phyloP scores from a whole-genome alignment of 148 eudicot species.

The Vaccinium macrocarpon region DNA sequence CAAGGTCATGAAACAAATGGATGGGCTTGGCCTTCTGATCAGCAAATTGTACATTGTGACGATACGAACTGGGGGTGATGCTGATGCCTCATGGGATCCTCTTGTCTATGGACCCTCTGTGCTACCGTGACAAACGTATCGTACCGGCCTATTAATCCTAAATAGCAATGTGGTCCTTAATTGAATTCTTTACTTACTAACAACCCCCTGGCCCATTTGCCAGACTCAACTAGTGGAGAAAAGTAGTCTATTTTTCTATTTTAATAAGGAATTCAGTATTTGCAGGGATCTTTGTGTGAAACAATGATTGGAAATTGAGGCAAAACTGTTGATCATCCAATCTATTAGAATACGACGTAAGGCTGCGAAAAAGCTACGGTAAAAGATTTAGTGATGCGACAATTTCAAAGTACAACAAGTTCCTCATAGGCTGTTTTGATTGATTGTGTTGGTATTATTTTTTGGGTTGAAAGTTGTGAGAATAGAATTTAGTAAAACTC shows the following conservation, averaged over 20 bases:
- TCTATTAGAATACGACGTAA: too few species aligned
- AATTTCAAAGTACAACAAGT: too few species aligned
- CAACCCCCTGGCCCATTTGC: neutral
- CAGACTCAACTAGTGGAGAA: neutral
- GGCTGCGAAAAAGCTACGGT: too few species aligned
- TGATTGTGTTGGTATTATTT: too few species aligned
- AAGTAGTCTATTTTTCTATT: neutral
- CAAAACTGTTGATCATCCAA: too few species aligned
- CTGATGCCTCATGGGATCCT: slow-evolving; percentile 15
- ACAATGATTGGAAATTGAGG: too few species aligned
- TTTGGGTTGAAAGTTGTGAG: too few species aligned
- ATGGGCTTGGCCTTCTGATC: slow-evolving; percentile 13
- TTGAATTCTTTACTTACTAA: neutral
- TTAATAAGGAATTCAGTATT: neutral
- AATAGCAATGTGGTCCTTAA: neutral
- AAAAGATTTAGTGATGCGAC: too few species aligned
- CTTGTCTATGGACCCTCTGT: slow-evolving; percentile 9
- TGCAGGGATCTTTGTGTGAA: neutral
- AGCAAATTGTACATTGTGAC: slow-evolving; percentile 9
- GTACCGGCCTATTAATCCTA: neutral
- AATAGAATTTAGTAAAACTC: too few species aligned
- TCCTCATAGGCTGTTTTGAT: too few species aligned
- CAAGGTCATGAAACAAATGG: neutral
- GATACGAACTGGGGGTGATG: slow-evolving; percentile 7
- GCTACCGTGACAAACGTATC: slow-evolving; percentile 3